Conservation (phyloP, 331 rosid genomes). For the Pyracantha coccinea region DNA sequence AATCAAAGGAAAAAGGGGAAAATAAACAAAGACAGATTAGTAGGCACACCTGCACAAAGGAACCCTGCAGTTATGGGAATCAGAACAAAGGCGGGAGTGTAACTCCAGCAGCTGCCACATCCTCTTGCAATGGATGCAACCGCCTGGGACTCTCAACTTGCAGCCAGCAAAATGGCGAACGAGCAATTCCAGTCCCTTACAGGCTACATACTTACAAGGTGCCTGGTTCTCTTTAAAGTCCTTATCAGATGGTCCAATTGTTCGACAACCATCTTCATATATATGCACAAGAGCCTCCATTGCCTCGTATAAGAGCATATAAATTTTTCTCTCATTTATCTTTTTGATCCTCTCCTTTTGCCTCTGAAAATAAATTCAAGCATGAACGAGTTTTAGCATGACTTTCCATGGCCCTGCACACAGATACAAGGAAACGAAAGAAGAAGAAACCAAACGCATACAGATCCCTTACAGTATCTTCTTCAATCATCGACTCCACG, state of each 20-base stretch:
- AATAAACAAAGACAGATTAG: neutral
- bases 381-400: neutral
- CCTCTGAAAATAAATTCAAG: conserved; percentile 31
- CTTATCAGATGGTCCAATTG: conserved; percentile 82
- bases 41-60: conserved; percentile 74
- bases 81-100: conserved; percentile 75
- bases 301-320: conserved; percentile 70
- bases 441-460: neutral
- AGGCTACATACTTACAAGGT: conserved; percentile 63
- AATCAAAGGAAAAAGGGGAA: neutral
- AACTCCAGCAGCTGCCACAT: conserved; percentile 97
- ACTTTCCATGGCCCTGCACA: neutral
- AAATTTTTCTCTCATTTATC: conserved; percentile 49
- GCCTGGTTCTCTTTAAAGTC: conserved; percentile 58
- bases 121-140: conserved; percentile 84
- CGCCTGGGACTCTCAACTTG: conserved; percentile 76
- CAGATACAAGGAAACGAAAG: neutral
- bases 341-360: conserved; percentile 52
- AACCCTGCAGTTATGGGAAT: conserved; percentile 54
- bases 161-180: conserved; percentile 92
- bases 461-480: conserved; percentile 46
- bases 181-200: conserved; percentile 79
- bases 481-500: conserved; percentile 38
- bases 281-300: conserved; percentile 99
- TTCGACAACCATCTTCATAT: conserved; percentile 82